Evolutionary conservation across 2,329 filamentous ascomycete species (phyloP), one percentile per base, ranked within the genome.

Genomic region (Fusarium hostae): DNA sequence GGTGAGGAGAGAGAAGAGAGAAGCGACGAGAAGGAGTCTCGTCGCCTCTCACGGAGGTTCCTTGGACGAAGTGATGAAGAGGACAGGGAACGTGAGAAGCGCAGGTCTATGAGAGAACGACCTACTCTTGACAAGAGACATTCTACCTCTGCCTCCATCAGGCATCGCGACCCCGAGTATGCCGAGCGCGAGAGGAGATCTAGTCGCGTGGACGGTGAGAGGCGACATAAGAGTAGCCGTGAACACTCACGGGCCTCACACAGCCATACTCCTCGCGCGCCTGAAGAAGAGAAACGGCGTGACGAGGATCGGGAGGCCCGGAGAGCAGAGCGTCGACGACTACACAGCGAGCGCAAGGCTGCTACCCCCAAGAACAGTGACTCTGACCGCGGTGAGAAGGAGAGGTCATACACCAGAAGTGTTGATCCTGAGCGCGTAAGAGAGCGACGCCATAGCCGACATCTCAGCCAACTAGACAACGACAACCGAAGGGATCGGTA

Each of bases 71-170:
- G 24, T 3, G 63, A 66, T 11, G 63, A 66, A 4, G 63, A 66
- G 4, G 56, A 60, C 5, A 65, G 60, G 12, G 37, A 66, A 26
- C 32, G 63, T 11, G 63, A 66, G 32, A 50, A 41, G 20, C 63
- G 63, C 6, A 65, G 63, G 2, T 48, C 62, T 28, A 34, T 51
- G 20, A 66, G 40, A 51, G 63, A 66, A 15, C 62, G 63, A 10
- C 62, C 62, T 28, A 50, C 39, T 1, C 63, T 66, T 9, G 62
- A 66, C 35, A 66, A 66, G 45, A n/a, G 63, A 51, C 63, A 66
- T n/a, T 52, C 62, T 9, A 66, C 62, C 1, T 66, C 63, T 60
- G 39, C 63, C 12, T 66, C 63, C 9, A 59, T 65, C 20, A 48
- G 60, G 9, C 61, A 59, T 58, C 63, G 63, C 5, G 52, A 56